Percentiles rank a stretch among this genome's conserved stretches.
These are phyloP conservation scores for Cercospora beticola DNA, from an alignment of 2,329 filamentous ascomycete species.

Conservation along the genomic window DNA sequence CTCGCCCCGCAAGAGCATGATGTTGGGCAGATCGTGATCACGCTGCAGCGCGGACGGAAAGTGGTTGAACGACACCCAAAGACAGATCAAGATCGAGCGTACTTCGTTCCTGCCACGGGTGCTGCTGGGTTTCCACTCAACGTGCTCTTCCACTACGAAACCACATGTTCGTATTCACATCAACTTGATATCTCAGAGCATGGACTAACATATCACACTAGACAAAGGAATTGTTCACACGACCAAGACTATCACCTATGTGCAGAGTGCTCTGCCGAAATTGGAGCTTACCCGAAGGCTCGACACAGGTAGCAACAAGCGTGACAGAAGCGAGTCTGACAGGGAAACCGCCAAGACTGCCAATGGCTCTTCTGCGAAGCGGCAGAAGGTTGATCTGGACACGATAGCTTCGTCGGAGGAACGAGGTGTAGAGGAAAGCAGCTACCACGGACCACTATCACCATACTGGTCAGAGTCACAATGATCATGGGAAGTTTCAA, in stretches of 20 bases:
- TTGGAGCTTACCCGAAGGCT: conserved; percentile 5
- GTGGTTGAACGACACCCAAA: neutral
- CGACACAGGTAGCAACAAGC: neutral
- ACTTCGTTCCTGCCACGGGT: conserved; percentile 10
- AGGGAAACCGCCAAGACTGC: neutral
- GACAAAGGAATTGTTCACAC: conserved; percentile 14
- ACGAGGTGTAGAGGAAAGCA: neutral
- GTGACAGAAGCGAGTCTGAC: neutral
- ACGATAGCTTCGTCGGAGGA: neutral
- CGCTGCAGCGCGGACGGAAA: conserved; percentile 9
- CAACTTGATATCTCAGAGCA: neutral
- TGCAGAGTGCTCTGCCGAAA: neutral
- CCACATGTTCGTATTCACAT: conserved; percentile 1
- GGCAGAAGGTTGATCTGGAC: neutral
- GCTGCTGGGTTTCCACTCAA: conserved; percentile 3
- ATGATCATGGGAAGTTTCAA: neutral
- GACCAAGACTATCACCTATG: conserved; percentile 9
- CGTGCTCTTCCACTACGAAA: conserved; percentile 8
- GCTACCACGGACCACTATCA: conserved; percentile 9
- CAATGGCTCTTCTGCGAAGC: neutral
- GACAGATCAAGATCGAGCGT: neutral
- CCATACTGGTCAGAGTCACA: conserved; percentile 17
- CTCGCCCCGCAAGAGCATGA: conserved; percentile 9
- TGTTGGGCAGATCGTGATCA: conserved; percentile 10
- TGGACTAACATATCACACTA: neutral